phyloP scores from a whole-genome alignment of 2,329 filamentous ascomycete species.

The Rutstroemia sp. region DNA sequence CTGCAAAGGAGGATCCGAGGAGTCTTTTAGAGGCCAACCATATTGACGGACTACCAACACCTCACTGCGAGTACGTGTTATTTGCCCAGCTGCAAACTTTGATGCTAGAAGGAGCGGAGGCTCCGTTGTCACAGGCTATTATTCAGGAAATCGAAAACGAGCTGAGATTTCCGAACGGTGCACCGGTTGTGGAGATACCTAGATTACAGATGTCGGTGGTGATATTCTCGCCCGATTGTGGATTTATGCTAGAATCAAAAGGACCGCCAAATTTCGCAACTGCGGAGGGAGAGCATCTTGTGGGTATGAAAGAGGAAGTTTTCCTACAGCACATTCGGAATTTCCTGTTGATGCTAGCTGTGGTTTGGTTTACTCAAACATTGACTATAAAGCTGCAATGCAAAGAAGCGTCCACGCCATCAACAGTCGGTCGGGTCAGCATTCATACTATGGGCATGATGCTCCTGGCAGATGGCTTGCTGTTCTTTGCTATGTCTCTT shows the following conservation, averaged over 20 bases:
- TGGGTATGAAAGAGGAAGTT: conserved; percentile 54
- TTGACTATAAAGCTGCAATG: conserved; percentile 57
- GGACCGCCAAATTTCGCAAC: conserved; percentile 50
- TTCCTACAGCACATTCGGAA: conserved; percentile 48
- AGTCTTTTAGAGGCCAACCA: conserved; percentile 73
- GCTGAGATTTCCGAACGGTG: conserved; percentile 53
- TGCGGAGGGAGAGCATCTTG: conserved; percentile 46
- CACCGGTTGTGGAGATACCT: conserved; percentile 45
- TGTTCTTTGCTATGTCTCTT: conserved; percentile 48
- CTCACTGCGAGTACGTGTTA: conserved; percentile 83
- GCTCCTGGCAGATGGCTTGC: conserved; percentile 54
- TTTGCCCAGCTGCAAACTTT: conserved; percentile 66
- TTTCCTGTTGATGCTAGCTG: conserved; percentile 50
- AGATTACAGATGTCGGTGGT: conserved; percentile 54
- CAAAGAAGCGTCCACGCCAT: conserved; percentile 59
- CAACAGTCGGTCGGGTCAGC: conserved; percentile 58
- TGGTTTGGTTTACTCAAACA: conserved; percentile 53
- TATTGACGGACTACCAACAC: conserved; percentile 51
- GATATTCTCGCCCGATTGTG: conserved; percentile 62
- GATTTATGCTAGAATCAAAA: conserved; percentile 57
- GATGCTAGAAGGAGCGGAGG: conserved; percentile 1
- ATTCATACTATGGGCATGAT: conserved; percentile 55
- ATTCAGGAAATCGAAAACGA: conserved; percentile 54
- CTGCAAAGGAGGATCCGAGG: conserved; percentile 46
- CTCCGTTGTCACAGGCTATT: conserved; percentile 22